phyloP scores from a whole-genome alignment of 1,284 basidiomycete genomes.

The Cronartium quercuum region DNA sequence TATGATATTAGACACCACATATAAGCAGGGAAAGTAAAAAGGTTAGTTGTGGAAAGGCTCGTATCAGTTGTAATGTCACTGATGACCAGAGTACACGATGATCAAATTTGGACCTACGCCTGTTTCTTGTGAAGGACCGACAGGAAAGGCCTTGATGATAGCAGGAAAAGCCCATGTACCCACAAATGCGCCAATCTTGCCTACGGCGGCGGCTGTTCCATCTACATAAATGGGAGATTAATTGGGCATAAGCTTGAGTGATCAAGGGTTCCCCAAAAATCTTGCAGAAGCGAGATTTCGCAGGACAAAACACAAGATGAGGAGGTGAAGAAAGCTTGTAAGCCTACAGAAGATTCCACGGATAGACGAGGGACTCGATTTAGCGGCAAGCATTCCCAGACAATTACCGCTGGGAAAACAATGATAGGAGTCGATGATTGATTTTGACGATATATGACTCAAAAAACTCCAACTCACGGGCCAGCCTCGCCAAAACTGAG shows the following conservation, averaged over 20 bases:
- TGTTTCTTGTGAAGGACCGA: constrained; percentile 24
- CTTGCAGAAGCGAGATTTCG: constrained; percentile 3
- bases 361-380: constrained; percentile 71
- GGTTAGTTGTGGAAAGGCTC: background rate
- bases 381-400: constrained; percentile 61
- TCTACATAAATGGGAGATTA: constrained; percentile 47
- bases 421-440: background rate
- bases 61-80: too few relatives aligned
- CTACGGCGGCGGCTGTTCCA: constrained; percentile 74
- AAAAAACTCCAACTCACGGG: constrained; percentile 69
- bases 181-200: constrained; percentile 82
- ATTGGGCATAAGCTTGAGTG: too few relatives aligned
- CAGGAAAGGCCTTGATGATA: constrained; percentile 28
- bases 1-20: background rate
- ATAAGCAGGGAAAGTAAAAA: background rate
- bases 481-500: constrained; percentile 58
- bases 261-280: too few relatives aligned
- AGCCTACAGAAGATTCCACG: constrained; percentile 66
- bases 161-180: constrained; percentile 59
- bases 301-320: constrained; percentile 25
- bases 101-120: constrained; percentile 1
- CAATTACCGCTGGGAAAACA: constrained; percentile 26
- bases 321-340: background rate
- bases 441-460: background rate
- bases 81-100: background rate